A percentile compares a stretch with the other conserved stretches of the same genome.
These are phyloP conservation scores for Trichoderma lentiforme DNA, from an alignment of 2,329 filamentous ascomycete genomes.

Conservation along the genomic window DNA sequence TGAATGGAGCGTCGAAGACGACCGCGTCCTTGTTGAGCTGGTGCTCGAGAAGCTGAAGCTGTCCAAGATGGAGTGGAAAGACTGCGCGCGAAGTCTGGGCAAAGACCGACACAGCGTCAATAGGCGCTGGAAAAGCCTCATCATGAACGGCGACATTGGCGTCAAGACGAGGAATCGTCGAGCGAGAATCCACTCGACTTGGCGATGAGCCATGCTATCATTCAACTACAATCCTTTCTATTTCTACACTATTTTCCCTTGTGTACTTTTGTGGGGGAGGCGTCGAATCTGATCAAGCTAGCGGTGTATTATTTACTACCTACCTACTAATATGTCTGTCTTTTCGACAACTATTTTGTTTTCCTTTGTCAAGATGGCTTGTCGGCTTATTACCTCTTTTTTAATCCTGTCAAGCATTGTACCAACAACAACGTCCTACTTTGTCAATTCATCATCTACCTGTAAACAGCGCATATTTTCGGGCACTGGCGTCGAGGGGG, in stretches of 20 bases:
- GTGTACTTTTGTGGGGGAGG: not conserved
- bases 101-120: constrained; percentile 56
- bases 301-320: constrained; percentile 8
- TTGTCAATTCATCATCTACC: constrained; percentile 5
- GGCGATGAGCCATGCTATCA: constrained; percentile 39
- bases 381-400: not conserved
- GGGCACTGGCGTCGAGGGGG: not conserved
- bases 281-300: not conserved
- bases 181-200: constrained; percentile 52
- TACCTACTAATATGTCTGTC: constrained; percentile 4
- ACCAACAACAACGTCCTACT: not conserved
- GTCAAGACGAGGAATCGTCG: constrained; percentile 48
- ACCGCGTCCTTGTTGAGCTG: constrained; percentile 63
- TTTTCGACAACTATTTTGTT: not conserved
- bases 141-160: constrained; percentile 57
- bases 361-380: not conserved
- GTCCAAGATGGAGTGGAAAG: constrained; percentile 63
- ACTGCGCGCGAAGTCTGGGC: constrained; percentile 62
- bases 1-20: constrained; percentile 61
- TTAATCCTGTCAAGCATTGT: not conserved
- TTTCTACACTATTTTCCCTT: constrained; percentile 10
- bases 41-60: constrained; percentile 65
- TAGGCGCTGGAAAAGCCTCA: constrained; percentile 61
- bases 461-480: constrained; percentile 1
- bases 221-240: not conserved